These are phyloP conservation scores for Boletus coccyginus DNA, from an alignment of 768 basidiomycete species.

Conservation along the genomic window DNA sequence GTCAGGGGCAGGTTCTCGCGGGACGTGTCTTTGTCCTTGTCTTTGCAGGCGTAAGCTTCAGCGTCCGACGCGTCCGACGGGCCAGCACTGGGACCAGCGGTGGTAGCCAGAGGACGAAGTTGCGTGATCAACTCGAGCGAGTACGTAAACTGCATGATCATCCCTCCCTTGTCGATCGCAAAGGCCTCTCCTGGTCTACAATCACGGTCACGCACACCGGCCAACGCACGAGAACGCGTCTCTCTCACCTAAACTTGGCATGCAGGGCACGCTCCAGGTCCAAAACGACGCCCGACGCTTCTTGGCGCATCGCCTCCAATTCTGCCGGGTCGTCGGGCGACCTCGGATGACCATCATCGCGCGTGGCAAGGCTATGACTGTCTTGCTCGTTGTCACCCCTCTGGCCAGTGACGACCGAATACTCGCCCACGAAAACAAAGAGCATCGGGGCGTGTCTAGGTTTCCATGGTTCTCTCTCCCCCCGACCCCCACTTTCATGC, in stretches of 20 bases:
- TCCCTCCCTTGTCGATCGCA: slow-evolving; percentile 19
- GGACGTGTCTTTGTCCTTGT: too few species aligned
- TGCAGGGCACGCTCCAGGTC: slow-evolving; percentile 12
- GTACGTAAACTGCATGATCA: slow-evolving; percentile 25
- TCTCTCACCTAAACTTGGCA: slow-evolving; percentile 20
- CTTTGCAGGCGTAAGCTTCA: not conserved
- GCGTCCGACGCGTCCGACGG: not conserved
- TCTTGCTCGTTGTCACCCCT: not conserved
- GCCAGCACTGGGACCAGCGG: not conserved
- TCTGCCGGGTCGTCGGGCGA: not conserved
- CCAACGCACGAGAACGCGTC: not conserved
- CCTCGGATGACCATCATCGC: not conserved
- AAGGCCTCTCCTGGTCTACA: slow-evolving; percentile 19
- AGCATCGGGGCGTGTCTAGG: not conserved
- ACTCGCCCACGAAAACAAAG: slow-evolving; percentile 28
- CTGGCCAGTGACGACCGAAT: slow-evolving; percentile 20
- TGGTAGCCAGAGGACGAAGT: slow-evolving; percentile 5
- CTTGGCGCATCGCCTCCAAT: slow-evolving; percentile 16
- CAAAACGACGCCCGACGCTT: slow-evolving; percentile 14
- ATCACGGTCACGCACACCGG: not conserved
- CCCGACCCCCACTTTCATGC: not conserved
- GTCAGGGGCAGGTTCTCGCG: too few species aligned
- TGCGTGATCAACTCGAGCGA: slow-evolving; percentile 20
- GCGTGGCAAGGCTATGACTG: not conserved
- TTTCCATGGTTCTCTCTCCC: not conserved